Evolutionary conservation across 2,329 filamentous ascomycete genomes (phyloP).

Genomic region (Fusarium phyllophilum): DNA sequence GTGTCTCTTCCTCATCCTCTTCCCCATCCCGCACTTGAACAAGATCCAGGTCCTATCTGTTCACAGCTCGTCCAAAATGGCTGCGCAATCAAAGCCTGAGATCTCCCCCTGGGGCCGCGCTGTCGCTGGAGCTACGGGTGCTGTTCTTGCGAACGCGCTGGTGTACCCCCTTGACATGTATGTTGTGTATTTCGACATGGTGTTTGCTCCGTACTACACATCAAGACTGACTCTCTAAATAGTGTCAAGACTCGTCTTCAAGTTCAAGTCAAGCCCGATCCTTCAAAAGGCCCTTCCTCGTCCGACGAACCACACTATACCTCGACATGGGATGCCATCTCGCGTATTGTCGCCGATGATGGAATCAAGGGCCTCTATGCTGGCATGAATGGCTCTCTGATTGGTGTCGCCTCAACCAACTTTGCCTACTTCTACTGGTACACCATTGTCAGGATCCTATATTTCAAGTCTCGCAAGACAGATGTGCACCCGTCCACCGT

Average conservation of each 20-base stretch:
- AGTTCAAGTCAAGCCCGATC: constrained; percentile 81
- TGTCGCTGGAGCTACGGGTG: constrained; percentile 90
- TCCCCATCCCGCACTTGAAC: background rate
- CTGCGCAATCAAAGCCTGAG: constrained; percentile 70
- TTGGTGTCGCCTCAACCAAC: constrained; percentile 96
- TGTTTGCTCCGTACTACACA: background rate
- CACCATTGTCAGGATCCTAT: constrained; percentile 84
- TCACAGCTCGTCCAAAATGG: constrained; percentile 53
- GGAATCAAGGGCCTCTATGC: constrained; percentile 86
- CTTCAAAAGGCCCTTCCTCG: constrained; percentile 56
- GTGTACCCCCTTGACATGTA: constrained; percentile 98
- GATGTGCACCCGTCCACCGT: constrained; percentile 75
- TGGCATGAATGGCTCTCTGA: constrained; percentile 84
- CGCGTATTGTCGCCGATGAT: constrained; percentile 83
- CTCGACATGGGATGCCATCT: constrained; percentile 88
- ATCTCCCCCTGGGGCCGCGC: constrained; percentile 94
- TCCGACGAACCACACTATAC: constrained; percentile 75
- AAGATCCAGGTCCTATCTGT: background rate
- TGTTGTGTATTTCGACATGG: constrained; percentile 49
- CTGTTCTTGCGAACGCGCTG: constrained; percentile 91
- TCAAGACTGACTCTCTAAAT: constrained; percentile 9
- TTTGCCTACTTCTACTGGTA: constrained; percentile 99
- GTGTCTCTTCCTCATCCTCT: background rate
- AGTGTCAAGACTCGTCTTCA: constrained; percentile 97
- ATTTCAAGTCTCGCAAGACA: constrained; percentile 69